Evolutionary conservation across 257 asterid genomes (phyloP).

Genomic region (Galeopsis tetrahit): DNA sequence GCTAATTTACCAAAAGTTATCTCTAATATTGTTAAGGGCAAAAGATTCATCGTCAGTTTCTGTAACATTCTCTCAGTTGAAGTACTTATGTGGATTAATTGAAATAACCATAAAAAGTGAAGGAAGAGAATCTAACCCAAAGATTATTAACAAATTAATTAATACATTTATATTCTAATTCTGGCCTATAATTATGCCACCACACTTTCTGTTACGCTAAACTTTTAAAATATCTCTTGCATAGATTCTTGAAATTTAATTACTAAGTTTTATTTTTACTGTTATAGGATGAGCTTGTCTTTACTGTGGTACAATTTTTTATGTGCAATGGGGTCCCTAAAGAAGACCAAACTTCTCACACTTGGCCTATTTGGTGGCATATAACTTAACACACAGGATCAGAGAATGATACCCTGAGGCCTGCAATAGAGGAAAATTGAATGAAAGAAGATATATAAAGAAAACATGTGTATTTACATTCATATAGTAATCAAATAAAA

Average conservation of each 20-base stretch:
- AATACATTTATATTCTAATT: background rate
- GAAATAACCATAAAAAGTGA: background rate
- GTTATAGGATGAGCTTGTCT: background rate
- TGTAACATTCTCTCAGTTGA: background rate
- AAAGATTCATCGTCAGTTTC: background rate
- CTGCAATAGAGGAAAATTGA: background rate
- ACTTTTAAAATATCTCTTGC: background rate
- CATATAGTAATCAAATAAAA: background rate
- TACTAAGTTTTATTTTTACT: background rate
- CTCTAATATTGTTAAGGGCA: background rate
- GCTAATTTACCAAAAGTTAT: background rate
- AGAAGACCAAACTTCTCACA: background rate
- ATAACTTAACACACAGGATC: background rate
- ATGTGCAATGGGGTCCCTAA: background rate
- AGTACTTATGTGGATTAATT: background rate
- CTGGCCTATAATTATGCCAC: background rate
- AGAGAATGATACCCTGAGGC: background rate
- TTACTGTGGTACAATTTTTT: background rate
- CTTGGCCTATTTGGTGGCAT: conserved; percentile 12
- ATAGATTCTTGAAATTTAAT: background rate
- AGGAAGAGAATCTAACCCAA: background rate
- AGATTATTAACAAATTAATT: conserved; percentile 1
- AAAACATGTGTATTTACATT: conserved; percentile 6
- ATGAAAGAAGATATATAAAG: background rate
- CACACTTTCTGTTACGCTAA: background rate